Conservation (phyloP, 192 early-diverging fungal genomes). For the Podila epigama region DNA sequence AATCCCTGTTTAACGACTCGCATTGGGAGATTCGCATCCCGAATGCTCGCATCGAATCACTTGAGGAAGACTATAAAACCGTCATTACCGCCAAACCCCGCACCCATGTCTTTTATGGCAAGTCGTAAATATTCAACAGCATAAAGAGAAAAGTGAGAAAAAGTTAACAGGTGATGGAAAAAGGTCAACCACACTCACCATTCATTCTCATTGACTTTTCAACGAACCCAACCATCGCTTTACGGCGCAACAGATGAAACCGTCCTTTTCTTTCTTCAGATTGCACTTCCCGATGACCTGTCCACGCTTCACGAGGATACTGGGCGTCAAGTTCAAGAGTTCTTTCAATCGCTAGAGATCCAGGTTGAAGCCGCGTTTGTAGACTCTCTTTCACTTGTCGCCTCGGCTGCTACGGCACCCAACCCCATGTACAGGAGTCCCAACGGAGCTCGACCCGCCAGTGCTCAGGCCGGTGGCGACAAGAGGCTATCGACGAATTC, state of each 20-base stretch:
- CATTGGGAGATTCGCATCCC: conserved; percentile 50
- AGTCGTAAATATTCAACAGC: too few relatives aligned
- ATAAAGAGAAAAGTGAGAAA: too few relatives aligned
- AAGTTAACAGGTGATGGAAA: too few relatives aligned
- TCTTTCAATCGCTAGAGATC: conserved; percentile 61
- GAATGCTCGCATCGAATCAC: conserved; percentile 34
- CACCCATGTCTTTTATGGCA: conserved; percentile 54
- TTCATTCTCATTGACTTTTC: conserved; percentile 7
- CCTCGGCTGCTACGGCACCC: not conserved
- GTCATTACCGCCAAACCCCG: conserved; percentile 43
- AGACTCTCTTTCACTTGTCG: conserved; percentile 27
- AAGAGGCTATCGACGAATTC: conserved; percentile 16
- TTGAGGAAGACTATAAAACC: conserved; percentile 37
- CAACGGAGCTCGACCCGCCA: conserved; percentile 17
- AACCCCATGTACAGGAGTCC: conserved; percentile 29
- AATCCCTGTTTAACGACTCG: conserved; percentile 49
- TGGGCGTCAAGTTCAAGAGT: conserved; percentile 32
- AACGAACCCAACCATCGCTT: not conserved
- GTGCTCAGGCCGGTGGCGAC: conserved; percentile 5
- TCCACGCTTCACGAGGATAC: conserved; percentile 44
- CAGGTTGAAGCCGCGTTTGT: conserved; percentile 61
- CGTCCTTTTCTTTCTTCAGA: conserved; percentile 43
- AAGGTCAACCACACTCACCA: too few relatives aligned
- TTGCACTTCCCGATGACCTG: conserved; percentile 45
- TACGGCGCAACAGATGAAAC: conserved; percentile 41